phyloP scores from a whole-genome alignment of 148 eudicot genomes.

The Fagopyrum homotropicum region DNA sequence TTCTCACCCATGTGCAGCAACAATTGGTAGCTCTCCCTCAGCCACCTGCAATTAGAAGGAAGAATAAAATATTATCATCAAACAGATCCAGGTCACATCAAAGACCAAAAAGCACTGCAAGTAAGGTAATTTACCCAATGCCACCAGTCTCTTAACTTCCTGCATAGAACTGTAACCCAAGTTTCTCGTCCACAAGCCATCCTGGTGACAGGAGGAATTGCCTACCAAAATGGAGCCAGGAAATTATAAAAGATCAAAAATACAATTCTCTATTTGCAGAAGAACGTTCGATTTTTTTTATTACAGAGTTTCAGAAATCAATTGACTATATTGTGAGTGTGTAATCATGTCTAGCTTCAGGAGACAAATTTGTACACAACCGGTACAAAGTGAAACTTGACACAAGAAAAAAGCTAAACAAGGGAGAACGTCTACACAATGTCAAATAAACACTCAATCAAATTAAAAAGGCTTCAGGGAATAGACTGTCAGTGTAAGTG shows the following conservation, averaged over 20 bases:
- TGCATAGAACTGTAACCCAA: slow-evolving; percentile 89
- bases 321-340: background rate
- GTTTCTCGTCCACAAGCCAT: slow-evolving; percentile 86
- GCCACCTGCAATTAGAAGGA: slow-evolving; percentile 61
- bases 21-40: slow-evolving; percentile 91
- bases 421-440: background rate
- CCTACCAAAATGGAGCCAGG: slow-evolving; percentile 28
- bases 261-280: background rate
- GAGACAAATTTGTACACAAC: background rate
- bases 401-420: background rate
- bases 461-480: background rate
- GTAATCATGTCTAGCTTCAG: background rate
- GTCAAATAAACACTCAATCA: background rate
- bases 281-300: background rate
- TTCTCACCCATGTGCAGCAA: slow-evolving; percentile 85
- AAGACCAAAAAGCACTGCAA: background rate
- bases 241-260: background rate
- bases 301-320: background rate
- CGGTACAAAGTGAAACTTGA: background rate
- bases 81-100: slow-evolving; percentile 1
- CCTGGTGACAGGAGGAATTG: slow-evolving; percentile 89
- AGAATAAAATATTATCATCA: background rate
- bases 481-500: background rate
- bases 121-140: slow-evolving; percentile 60
- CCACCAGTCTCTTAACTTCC: slow-evolving; percentile 99